These are phyloP conservation scores for Hypericum perforatum DNA, from an alignment of 345 rosid species.

Conservation along the genomic window DNA sequence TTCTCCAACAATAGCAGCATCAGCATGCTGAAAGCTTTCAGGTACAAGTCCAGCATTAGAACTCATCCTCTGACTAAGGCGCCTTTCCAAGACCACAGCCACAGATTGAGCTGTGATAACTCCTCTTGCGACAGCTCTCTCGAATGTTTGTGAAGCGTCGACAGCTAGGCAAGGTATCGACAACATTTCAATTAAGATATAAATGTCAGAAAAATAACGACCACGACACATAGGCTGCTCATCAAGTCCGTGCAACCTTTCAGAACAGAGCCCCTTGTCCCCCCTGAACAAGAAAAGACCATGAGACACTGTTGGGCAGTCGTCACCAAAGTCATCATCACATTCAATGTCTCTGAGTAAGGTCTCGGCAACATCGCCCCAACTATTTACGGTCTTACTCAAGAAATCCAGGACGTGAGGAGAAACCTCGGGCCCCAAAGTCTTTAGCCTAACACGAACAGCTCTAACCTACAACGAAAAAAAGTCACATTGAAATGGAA, in stretches of 20 bases:
- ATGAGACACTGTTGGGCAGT: constrained; percentile 33
- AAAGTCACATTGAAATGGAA: constrained; percentile 5
- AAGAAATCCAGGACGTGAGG: constrained; percentile 70
- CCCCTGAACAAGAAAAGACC: constrained; percentile 46
- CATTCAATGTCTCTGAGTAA: constrained; percentile 72
- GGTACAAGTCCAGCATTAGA: constrained; percentile 39
- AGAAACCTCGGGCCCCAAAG: constrained; percentile 71
- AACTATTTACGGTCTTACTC: constrained; percentile 79
- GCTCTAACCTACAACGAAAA: constrained; percentile 57
- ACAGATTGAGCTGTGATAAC: constrained; percentile 64
- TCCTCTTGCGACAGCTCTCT: constrained; percentile 87
- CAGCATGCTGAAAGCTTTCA: constrained; percentile 42
- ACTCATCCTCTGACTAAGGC: constrained; percentile 46
- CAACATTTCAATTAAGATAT: constrained; percentile 80
- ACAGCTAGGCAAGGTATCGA: constrained; percentile 80
- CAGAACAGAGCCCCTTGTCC: constrained; percentile 49
- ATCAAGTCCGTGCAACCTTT: constrained; percentile 41
- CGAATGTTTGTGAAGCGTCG: constrained; percentile 86
- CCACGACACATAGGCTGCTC: constrained; percentile 37
- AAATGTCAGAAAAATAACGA: constrained; percentile 73
- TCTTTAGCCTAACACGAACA: constrained; percentile 73
- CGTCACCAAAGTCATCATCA: constrained; percentile 55
- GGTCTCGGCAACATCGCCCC: constrained; percentile 80
- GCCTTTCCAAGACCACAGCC: constrained; percentile 80
- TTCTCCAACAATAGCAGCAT: constrained; percentile 56